Base-by-base conservation (phyloP, 2,329 filamentous ascomycete genomes). In the Aspergillus fructus region DNA sequence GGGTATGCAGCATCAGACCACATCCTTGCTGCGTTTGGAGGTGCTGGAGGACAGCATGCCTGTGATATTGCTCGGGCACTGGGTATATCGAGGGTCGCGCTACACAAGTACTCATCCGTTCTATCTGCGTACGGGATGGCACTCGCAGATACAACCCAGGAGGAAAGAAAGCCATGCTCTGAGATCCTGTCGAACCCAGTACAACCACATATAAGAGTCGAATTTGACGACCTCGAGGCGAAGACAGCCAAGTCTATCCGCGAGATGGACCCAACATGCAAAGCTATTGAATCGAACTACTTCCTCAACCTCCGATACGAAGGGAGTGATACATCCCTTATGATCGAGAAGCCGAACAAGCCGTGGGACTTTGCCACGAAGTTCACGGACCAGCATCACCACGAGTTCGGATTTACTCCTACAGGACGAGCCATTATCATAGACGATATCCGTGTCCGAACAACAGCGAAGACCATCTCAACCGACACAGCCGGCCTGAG, bases 111-210 rank as follows among this genome's bases (percentile, higher is more conserved):
- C 70, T 96, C 92, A 0, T 96, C 92, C 0, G 91, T 97, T 0
- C 79, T 96, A 0, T 96, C 92, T 0, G 93, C 93, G 0, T 96
- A 96, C 64, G 93, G 93, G 15, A 93, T 97, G 88, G 91, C 92
- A 0, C 78, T 97, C 4, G 93, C 93, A 12, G 93, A 97, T 30
- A 30, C 27, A 30, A 30, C 27, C 27, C 27, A 30, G 27, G 27
- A 30, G 4, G 27, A 30, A 4, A 30, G 27, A 30, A 30, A 30
- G 27, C 27, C 27, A 30, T 30, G 27, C 3, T 30, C 27, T 11
- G 27, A 30, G 27, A 30, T 30, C 27, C 27, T 30, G 8, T 9
- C 9, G 27, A 30, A 4, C 27, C 27, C 27, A 11, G 27, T 30
- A 30, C 27, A 30, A 8, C 27, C 27, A 3, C 27, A 30, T 30